Percentiles rank a stretch among this genome's conserved stretches.
These are phyloP conservation scores for Metschnikowia shivogae DNA, from an alignment of 805 yeast species.

Conservation along the genomic window DNA sequence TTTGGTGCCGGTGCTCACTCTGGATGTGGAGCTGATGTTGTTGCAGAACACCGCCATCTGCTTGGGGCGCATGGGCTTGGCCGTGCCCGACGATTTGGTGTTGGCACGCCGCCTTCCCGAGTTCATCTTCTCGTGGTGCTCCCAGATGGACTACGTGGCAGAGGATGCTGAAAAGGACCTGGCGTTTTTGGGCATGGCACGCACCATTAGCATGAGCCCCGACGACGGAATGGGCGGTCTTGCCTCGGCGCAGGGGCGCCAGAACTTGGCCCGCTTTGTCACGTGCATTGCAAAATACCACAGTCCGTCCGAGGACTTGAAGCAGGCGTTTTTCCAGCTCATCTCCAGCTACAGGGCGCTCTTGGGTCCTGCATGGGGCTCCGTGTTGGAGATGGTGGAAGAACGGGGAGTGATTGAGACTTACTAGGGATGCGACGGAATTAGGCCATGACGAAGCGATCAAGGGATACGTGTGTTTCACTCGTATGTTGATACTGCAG, in stretches of 20 bases:
- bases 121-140: slow-evolving; percentile 66
- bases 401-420: slow-evolving; percentile 17
- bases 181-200: slow-evolving; percentile 80
- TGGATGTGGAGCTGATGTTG: slow-evolving; percentile 59
- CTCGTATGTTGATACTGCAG: too few species aligned
- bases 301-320: slow-evolving; percentile 46
- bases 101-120: slow-evolving; percentile 53
- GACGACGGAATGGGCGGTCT: slow-evolving; percentile 49
- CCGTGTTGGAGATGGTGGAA: slow-evolving; percentile 31
- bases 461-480: too few species aligned
- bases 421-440: too few species aligned
- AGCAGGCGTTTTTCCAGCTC: slow-evolving; percentile 41
- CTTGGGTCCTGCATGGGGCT: slow-evolving; percentile 42
- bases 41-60: slow-evolving; percentile 87
- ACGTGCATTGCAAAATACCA: slow-evolving; percentile 56
- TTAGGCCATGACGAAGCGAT: too few species aligned
- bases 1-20: slow-evolving; percentile 56
- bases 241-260: slow-evolving; percentile 41
- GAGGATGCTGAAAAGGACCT: slow-evolving; percentile 88
- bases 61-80: slow-evolving; percentile 76
- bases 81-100: slow-evolving; percentile 44
- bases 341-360: slow-evolving; percentile 43
- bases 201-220: slow-evolving; percentile 63
- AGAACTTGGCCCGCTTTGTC: slow-evolving; percentile 49
- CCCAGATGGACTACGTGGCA: slow-evolving; percentile 58